phyloP scores from a whole-genome alignment of 106 monocot species.

The Chionographis japonica region DNA sequence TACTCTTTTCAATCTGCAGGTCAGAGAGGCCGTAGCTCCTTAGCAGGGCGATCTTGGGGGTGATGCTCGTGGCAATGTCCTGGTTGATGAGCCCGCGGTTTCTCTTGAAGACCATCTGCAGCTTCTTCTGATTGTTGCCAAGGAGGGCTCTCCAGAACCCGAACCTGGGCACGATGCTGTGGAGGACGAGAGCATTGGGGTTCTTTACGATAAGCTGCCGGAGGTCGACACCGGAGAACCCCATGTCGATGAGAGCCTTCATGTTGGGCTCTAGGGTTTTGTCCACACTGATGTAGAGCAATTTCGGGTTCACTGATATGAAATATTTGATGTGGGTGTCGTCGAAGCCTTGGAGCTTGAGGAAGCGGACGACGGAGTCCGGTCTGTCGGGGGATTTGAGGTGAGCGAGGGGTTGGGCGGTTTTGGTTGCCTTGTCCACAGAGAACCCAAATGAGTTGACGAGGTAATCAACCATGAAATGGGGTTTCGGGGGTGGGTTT shows the following conservation, averaged over 20 bases:
- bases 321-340: background rate
- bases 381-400: constrained; percentile 10
- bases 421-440: constrained; percentile 1
- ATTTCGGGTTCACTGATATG: constrained; percentile 1
- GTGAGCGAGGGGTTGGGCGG: background rate
- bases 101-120: background rate
- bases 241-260: background rate
- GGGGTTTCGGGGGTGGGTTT: background rate
- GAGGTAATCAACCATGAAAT: constrained; percentile 20
- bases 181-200: background rate
- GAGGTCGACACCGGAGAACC: constrained; percentile 12
- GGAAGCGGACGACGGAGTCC: constrained; percentile 11
- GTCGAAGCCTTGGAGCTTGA: constrained; percentile 1
- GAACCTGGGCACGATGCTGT: background rate
- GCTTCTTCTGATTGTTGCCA: background rate
- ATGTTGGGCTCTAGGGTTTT: constrained; percentile 2
- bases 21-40: constrained; percentile 4
- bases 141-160: constrained; percentile 15
- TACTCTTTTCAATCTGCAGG: constrained; percentile 2
- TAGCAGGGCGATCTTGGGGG: constrained; percentile 19
- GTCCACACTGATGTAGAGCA: constrained; percentile 6
- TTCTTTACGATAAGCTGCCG: background rate
- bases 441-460: constrained; percentile 13
- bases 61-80: background rate
- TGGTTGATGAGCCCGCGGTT: background rate